phyloP scores from a whole-genome alignment of 768 basidiomycete species.

The Termitomyces heimii region DNA sequence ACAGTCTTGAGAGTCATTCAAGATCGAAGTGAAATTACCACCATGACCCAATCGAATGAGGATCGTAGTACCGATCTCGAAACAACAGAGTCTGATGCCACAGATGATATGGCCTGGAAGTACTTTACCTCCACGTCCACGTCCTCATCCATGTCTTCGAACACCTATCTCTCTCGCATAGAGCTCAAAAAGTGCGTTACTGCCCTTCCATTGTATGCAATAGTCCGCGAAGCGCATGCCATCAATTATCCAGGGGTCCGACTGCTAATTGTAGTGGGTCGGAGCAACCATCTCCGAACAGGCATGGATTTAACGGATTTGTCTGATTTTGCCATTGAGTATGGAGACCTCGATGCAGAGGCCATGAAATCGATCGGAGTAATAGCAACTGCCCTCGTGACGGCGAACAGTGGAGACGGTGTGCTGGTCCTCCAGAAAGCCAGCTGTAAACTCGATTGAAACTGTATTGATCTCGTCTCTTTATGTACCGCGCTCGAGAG shows the following conservation, averaged over 20 bases:
- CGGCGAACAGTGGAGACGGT: neutral
- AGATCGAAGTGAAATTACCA: conserved; percentile 2
- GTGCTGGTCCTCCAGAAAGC: neutral
- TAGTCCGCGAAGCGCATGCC: conserved; percentile 39
- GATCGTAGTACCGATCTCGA: conserved; percentile 27
- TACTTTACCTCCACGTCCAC: conserved; percentile 15
- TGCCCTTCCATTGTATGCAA: conserved; percentile 53
- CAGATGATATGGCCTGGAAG: conserved; percentile 74
- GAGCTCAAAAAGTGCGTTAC: conserved; percentile 53
- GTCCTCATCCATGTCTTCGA: neutral
- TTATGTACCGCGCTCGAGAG: neutral
- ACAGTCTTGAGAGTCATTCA: conserved; percentile 65
- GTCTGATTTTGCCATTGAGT: conserved; percentile 19
- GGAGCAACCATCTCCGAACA: conserved; percentile 64
- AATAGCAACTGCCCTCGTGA: neutral
- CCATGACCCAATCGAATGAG: neutral
- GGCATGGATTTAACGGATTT: conserved; percentile 57
- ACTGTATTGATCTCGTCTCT: neutral
- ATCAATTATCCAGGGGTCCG: conserved; percentile 18
- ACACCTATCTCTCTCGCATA: conserved; percentile 45
- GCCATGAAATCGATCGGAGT: conserved; percentile 41
- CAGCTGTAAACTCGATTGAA: neutral
- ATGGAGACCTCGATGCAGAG: conserved; percentile 39
- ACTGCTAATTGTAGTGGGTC: conserved; percentile 63
- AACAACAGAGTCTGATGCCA: conserved; percentile 78